Evolutionary conservation across 495 filamentous ascomycete genomes (phyloP).

Genomic region (Symbiotaphrina buchneri): DNA sequence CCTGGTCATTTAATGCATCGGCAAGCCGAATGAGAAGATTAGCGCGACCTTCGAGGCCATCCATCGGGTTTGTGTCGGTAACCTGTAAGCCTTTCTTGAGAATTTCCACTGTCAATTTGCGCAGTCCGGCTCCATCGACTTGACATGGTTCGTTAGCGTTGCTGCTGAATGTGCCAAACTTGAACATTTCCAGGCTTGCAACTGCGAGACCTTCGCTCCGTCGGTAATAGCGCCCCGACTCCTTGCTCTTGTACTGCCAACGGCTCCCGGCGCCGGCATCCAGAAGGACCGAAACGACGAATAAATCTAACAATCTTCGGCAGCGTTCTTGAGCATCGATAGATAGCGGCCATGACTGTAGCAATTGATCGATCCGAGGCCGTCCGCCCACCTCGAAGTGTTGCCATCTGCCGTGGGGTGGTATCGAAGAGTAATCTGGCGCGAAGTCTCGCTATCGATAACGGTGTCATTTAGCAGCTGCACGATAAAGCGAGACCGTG

Average conservation of each 20-base stretch:
- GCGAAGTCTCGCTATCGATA: conserved; percentile 57
- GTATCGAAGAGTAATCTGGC: conserved; percentile 66
- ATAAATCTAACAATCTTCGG: conserved; percentile 61
- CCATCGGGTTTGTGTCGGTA: conserved; percentile 55
- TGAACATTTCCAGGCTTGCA: conserved; percentile 95
- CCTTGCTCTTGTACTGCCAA: conserved; percentile 79
- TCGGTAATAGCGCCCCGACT: conserved; percentile 65
- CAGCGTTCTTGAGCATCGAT: conserved; percentile 51
- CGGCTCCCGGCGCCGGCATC: conserved; percentile 68
- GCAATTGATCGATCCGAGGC: conserved; percentile 51
- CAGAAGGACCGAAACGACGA: conserved; percentile 73
- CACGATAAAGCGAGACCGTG: conserved; percentile 4
- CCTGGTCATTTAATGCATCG: conserved; percentile 54
- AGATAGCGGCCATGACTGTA: conserved; percentile 35
- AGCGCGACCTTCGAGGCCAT: conserved; percentile 71
- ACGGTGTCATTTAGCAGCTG: background rate
- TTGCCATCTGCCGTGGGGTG: conserved; percentile 72
- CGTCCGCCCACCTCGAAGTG: conserved; percentile 73
- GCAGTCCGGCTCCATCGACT: conserved; percentile 68
- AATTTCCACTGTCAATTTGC: conserved; percentile 46
- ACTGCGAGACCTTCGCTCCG: conserved; percentile 87
- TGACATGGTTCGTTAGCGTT: conserved; percentile 60
- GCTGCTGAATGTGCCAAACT: conserved; percentile 77
- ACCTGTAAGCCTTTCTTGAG: conserved; percentile 72
- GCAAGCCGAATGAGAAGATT: conserved; percentile 56